Percentiles rank a stretch among this genome's conserved stretches.
phyloP scores from a whole-genome alignment of 1,284 basidiomycete genomes.

The Meripilus lineatus region DNA sequence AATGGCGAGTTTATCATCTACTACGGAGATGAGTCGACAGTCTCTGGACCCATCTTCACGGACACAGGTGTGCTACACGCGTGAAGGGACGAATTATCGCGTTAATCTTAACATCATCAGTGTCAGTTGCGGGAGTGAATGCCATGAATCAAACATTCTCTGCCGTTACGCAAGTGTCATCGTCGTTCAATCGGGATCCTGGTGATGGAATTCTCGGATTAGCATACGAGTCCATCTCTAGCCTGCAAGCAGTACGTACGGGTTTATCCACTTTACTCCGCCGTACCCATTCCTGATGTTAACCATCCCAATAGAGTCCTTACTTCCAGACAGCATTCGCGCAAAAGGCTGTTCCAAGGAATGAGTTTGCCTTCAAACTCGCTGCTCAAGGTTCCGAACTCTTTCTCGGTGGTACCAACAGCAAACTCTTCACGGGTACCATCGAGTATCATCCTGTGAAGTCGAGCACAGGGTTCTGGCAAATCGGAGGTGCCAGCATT shows the following conservation, averaged over 20 bases:
- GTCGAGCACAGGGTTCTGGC: slow-evolving; percentile 21
- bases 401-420: slow-evolving; percentile 50
- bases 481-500: background rate
- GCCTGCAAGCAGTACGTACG: slow-evolving; percentile 17
- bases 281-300: background rate
- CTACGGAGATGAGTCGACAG: slow-evolving; percentile 39
- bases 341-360: slow-evolving; percentile 30
- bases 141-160: slow-evolving; percentile 35
- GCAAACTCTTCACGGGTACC: slow-evolving; percentile 31
- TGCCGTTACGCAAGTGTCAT: slow-evolving; percentile 42
- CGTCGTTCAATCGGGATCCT: slow-evolving; percentile 34
- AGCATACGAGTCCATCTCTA: slow-evolving; percentile 37
- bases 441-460: slow-evolving; percentile 31
- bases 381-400: slow-evolving; percentile 41
- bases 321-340: slow-evolving; percentile 43
- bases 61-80: slow-evolving; percentile 25
- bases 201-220: slow-evolving; percentile 48
- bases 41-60: slow-evolving; percentile 32
- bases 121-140: slow-evolving; percentile 16
- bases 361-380: slow-evolving; percentile 54
- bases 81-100: background rate
- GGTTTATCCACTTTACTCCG: background rate
- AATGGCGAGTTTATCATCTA: slow-evolving; percentile 24
- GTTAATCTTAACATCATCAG: slow-evolving; percentile 11
- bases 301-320: slow-evolving; percentile 26